These are phyloP conservation scores for Mycena sp. DNA, from an alignment of 1,284 basidiomycete species.

Conservation along the genomic window DNA sequence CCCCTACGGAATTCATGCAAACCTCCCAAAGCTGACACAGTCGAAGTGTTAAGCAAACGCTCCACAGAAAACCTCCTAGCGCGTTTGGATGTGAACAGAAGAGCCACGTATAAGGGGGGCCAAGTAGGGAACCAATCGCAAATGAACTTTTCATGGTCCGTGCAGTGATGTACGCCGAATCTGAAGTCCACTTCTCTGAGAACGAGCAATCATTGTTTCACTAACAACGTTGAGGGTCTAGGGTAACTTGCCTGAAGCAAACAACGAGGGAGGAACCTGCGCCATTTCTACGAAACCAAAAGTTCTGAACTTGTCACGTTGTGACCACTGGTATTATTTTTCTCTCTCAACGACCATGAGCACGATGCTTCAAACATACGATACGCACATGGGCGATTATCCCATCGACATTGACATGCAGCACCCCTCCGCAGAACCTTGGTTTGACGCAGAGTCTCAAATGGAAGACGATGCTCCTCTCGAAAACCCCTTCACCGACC, in stretches of 20 bases:
- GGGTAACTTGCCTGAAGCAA: slow-evolving; percentile 15
- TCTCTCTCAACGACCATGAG: slow-evolving; percentile 39
- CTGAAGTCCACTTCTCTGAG: slow-evolving; percentile 21
- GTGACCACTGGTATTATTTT: background rate
- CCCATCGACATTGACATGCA: slow-evolving; percentile 69
- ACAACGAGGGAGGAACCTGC: slow-evolving; percentile 11
- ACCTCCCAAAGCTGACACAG: slow-evolving; percentile 24
- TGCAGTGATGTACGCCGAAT: slow-evolving; percentile 14
- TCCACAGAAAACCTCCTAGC: slow-evolving; percentile 17
- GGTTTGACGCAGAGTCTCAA: slow-evolving; percentile 63
- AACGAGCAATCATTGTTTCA: background rate
- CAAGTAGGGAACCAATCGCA: slow-evolving; percentile 8
- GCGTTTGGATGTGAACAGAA: slow-evolving; percentile 7
- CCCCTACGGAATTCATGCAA: too few species aligned
- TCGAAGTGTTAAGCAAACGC: slow-evolving; percentile 23
- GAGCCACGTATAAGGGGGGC: slow-evolving; percentile 10
- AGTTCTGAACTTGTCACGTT: background rate
- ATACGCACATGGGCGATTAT: slow-evolving; percentile 76
- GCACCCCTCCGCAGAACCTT: slow-evolving; percentile 64
- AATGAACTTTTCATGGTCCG: slow-evolving; percentile 18
- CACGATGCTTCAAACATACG: slow-evolving; percentile 49
- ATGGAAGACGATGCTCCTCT: slow-evolving; percentile 69
- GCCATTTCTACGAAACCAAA: background rate
- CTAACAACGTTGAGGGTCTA: background rate
- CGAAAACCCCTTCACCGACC: slow-evolving; percentile 34